phyloP scores from a whole-genome alignment of 108 stramenopile genomes.

The Chaetoceros tenuissimus region DNA sequence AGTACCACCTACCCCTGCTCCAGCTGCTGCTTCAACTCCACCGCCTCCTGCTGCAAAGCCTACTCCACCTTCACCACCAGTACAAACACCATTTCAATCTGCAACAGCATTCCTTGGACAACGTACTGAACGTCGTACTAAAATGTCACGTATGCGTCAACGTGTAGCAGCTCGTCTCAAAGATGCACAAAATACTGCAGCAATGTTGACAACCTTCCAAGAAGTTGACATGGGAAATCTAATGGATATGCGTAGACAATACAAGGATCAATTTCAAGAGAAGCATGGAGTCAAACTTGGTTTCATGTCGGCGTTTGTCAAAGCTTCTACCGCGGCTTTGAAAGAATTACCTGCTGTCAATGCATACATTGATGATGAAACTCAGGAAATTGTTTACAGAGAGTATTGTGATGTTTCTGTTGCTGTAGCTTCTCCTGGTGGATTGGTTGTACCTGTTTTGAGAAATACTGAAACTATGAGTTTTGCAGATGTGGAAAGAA shows the following conservation, averaged over 20 bases:
- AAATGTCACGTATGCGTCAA: conserved; percentile 99
- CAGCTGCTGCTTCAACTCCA: conserved; percentile 11
- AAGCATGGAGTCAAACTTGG: conserved; percentile 98
- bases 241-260: conserved; percentile 90
- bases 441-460: conserved; percentile 97
- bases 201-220: conserved; percentile 99
- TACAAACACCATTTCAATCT: conserved; percentile 16
- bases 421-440: conserved; percentile 93
- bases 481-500: conserved; percentile 96
- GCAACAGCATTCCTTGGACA: conserved; percentile 41
- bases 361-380: conserved; percentile 96
- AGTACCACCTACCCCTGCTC: conserved; percentile 18
- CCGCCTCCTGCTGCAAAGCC: conserved; percentile 20
- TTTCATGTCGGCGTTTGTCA: conserved; percentile 98
- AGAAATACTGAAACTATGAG: conserved; percentile 95
- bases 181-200: conserved; percentile 98
- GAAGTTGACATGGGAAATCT: conserved; percentile 97
- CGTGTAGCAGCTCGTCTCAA: conserved; percentile 95
- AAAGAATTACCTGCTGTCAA: conserved; percentile 96
- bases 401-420: conserved; percentile 97
- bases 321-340: conserved; percentile 90
- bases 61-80: conserved; percentile 33
- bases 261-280: conserved; percentile 95
- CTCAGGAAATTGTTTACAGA: conserved; percentile 97
- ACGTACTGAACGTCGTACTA: conserved; percentile 92